Evolutionary conservation across 2,329 filamentous ascomycete genomes (phyloP).

Genomic region (Fusarium sp.): DNA sequence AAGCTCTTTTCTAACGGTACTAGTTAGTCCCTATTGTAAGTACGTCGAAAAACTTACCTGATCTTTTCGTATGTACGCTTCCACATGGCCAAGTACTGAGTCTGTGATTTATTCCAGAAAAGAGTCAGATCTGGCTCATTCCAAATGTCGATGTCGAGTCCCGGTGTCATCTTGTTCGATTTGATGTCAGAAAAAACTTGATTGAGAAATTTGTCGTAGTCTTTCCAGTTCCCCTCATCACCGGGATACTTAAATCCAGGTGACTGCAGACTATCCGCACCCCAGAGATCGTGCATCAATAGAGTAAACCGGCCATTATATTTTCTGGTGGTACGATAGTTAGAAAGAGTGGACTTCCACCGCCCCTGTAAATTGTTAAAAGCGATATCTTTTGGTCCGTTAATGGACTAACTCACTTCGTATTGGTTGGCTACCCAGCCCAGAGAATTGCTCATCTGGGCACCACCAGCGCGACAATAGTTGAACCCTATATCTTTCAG

Average conservation of each 20-base stretch:
- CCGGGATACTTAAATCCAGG: neutral
- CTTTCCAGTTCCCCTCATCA: neutral
- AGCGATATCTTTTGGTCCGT: too few species aligned
- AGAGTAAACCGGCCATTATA: neutral
- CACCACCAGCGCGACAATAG: neutral
- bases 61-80: neutral
- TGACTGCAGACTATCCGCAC: neutral
- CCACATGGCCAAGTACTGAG: neutral
- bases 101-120: neutral
- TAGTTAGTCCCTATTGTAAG: too few species aligned
- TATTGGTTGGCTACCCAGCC: neutral
- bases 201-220: neutral
- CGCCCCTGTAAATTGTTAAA: too few species aligned
- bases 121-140: conserved; percentile 4
- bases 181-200: neutral
- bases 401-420: too few species aligned
- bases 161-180: neutral
- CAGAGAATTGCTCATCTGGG: neutral
- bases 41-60: too few species aligned
- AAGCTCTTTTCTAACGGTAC: neutral
- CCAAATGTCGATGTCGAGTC: conserved; percentile 3
- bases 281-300: conserved; percentile 5
- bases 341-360: neutral
- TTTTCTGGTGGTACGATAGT: neutral
- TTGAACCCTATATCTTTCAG: neutral